These are phyloP conservation scores for Chaetomium sp. DNA, from an alignment of 2,329 filamentous ascomycete genomes.

Conservation along the genomic window DNA sequence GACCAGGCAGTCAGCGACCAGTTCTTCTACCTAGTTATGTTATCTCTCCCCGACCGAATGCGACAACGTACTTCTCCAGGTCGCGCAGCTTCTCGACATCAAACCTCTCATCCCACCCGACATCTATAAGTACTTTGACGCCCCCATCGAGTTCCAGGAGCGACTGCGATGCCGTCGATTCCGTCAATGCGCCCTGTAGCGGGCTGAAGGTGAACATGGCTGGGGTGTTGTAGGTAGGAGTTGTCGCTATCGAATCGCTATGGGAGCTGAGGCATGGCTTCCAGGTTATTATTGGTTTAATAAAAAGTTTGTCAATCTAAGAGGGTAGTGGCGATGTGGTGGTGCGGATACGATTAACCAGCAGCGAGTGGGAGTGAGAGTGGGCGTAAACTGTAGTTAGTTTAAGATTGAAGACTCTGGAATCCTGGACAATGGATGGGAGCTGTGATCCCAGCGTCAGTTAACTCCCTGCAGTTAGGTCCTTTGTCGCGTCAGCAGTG, in stretches of 20 bases:
- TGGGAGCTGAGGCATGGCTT: slow-evolving; percentile 24
- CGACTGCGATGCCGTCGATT: slow-evolving; percentile 88
- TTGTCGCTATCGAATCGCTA: slow-evolving; percentile 23
- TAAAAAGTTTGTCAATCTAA: neutral
- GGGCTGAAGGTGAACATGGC: slow-evolving; percentile 96
- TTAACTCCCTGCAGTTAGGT: too few relatives aligned
- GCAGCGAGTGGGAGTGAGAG: neutral
- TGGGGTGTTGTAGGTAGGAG: slow-evolving; percentile 28
- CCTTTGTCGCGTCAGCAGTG: slow-evolving; percentile 21
- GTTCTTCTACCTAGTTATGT: neutral
- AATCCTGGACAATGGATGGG: slow-evolving; percentile 6
- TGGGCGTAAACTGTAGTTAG: neutral
- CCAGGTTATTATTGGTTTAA: neutral
- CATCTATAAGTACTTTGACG: slow-evolving; percentile 90
- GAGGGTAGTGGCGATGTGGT: neutral
- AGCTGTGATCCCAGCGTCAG: neutral
- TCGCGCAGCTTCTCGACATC: slow-evolving; percentile 79
- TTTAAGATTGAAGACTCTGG: neutral
- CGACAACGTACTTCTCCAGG: slow-evolving; percentile 71
- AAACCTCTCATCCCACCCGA: slow-evolving; percentile 95
- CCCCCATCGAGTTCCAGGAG: slow-evolving; percentile 94
- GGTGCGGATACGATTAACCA: neutral
- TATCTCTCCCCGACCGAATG: neutral
- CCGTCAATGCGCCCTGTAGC: slow-evolving; percentile 85
- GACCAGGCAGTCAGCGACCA: slow-evolving; percentile 32